These are phyloP conservation scores for Calonectria pauciramosa DNA, from an alignment of 2,329 filamentous ascomycete genomes.

Conservation along the genomic window DNA sequence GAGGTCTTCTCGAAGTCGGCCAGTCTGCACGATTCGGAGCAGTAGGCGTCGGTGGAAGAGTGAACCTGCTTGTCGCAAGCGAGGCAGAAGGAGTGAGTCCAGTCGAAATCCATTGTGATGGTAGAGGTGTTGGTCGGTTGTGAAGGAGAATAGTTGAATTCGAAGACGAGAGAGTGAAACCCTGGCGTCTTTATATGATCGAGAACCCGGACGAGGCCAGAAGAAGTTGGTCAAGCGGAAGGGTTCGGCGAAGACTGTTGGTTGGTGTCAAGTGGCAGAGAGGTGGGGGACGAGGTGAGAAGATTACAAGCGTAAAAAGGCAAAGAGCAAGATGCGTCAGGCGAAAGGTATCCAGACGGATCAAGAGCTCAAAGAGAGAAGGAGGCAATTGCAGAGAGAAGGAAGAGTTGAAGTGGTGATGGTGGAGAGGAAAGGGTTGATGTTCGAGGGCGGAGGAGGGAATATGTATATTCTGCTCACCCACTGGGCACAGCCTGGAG, in stretches of 20 bases:
- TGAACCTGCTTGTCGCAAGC: slow-evolving; percentile 86
- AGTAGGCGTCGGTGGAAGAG: slow-evolving; percentile 86
- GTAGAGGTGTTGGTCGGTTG: slow-evolving; percentile 26
- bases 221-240: slow-evolving; percentile 25
- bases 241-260: slow-evolving; percentile 28
- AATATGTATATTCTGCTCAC: slow-evolving; percentile 46
- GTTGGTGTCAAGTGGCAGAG: slow-evolving; percentile 13
- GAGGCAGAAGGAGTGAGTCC: slow-evolving; percentile 94
- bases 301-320: slow-evolving; percentile 32
- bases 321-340: slow-evolving; percentile 12
- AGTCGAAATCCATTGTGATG: slow-evolving; percentile 70
- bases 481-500: slow-evolving; percentile 45
- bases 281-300: slow-evolving; percentile 27
- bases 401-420: slow-evolving; percentile 38
- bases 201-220: slow-evolving; percentile 22
- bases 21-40: slow-evolving; percentile 91
- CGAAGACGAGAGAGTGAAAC: slow-evolving; percentile 26
- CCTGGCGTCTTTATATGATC: slow-evolving; percentile 27
- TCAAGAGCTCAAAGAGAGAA: slow-evolving; percentile 34
- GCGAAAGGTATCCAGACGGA: slow-evolving; percentile 31
- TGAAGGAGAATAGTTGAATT: slow-evolving; percentile 20
- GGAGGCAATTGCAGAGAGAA: slow-evolving; percentile 38
- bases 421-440: slow-evolving; percentile 33
- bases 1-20: slow-evolving; percentile 86
- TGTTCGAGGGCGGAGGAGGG: slow-evolving; percentile 42